These are phyloP conservation scores for Aphanoascus verrucosus DNA, from an alignment of 2,329 filamentous ascomycete species.

Conservation along the genomic window DNA sequence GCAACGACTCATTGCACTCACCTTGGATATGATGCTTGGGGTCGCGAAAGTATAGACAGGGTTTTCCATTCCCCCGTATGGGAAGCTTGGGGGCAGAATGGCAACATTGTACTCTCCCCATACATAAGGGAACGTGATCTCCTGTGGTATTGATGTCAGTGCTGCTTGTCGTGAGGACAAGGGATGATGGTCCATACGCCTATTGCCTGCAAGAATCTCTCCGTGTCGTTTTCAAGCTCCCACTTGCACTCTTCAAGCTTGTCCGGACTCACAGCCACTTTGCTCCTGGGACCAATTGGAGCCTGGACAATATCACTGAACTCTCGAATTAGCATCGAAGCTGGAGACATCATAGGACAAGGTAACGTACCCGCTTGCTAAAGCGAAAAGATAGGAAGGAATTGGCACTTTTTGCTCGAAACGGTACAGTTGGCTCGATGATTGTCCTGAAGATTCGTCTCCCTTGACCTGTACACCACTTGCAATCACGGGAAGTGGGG, in stretches of 20 bases:
- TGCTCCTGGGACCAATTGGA: conserved; percentile 73
- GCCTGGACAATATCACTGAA: conserved; percentile 75
- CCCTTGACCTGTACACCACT: conserved; percentile 59
- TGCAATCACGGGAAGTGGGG: conserved; percentile 78
- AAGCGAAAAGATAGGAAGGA: conserved; percentile 86
- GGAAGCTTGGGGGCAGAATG: conserved; percentile 79
- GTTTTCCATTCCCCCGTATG: conserved; percentile 77
- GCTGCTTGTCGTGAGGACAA: background rate
- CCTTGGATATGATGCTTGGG: conserved; percentile 81
- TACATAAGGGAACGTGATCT: conserved; percentile 70
- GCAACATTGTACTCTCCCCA: conserved; percentile 96
- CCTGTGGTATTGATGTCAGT: conserved; percentile 22
- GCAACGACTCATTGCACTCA: conserved; percentile 13
- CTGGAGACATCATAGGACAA: background rate
- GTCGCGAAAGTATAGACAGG: conserved; percentile 93
- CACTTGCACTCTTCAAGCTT: conserved; percentile 74
- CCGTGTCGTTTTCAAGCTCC: conserved; percentile 84
- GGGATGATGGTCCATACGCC: conserved; percentile 40
- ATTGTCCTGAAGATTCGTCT: conserved; percentile 43
- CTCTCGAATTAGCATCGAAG: background rate
- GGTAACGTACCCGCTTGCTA: conserved; percentile 51
- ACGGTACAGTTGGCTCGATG: conserved; percentile 55
- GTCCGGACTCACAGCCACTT: conserved; percentile 79
- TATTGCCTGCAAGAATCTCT: conserved; percentile 79
- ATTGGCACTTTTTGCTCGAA: conserved; percentile 90